Evolutionary conservation across 169 alveolate genomes (phyloP).

Genomic region (Toxoplasma gondii): DNA sequence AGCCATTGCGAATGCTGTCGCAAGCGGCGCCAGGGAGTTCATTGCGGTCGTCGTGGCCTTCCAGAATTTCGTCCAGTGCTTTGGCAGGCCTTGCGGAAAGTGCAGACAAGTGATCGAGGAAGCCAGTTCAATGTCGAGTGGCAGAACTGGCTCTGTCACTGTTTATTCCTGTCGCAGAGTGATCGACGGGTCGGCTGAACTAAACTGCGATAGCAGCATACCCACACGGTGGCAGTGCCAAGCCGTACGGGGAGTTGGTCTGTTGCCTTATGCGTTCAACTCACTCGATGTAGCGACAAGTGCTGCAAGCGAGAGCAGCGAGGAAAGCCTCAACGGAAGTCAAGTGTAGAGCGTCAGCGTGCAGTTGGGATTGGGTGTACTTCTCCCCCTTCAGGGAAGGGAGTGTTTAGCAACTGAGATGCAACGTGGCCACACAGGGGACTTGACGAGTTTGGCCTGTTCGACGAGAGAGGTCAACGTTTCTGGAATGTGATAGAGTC

Average conservation of each 20-base stretch:
- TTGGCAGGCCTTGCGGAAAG: slow-evolving; percentile 15
- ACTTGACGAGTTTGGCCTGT: no score
- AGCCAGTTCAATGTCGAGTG: neutral
- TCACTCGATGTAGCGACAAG: slow-evolving; percentile 11
- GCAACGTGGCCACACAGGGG: no score
- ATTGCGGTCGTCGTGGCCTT: neutral
- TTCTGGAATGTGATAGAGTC: no score
- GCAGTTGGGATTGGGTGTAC: no score
- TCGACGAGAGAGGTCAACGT: no score
- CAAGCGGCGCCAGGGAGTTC: neutral
- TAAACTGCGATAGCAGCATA: neutral
- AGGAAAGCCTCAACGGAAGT: no score
- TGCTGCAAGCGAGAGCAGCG: neutral
- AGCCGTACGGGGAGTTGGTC: neutral
- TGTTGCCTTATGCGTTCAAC: slow-evolving; percentile 9
- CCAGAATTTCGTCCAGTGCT: slow-evolving; percentile 23
- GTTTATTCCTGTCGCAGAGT: slow-evolving; percentile 15
- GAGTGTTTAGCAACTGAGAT: no score
- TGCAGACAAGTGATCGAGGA: slow-evolving; percentile 27
- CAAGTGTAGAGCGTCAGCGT: no score
- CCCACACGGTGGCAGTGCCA: neutral
- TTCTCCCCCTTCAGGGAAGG: no score
- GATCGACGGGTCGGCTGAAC: neutral
- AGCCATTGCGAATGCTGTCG: slow-evolving; percentile 2
- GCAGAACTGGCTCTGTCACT: neutral